A percentile compares a stretch with the other conserved stretches of the same genome.
These are phyloP conservation scores for Pseudonectria foliicola DNA, from an alignment of 2,329 filamentous ascomycete species.

Conservation along the genomic window DNA sequence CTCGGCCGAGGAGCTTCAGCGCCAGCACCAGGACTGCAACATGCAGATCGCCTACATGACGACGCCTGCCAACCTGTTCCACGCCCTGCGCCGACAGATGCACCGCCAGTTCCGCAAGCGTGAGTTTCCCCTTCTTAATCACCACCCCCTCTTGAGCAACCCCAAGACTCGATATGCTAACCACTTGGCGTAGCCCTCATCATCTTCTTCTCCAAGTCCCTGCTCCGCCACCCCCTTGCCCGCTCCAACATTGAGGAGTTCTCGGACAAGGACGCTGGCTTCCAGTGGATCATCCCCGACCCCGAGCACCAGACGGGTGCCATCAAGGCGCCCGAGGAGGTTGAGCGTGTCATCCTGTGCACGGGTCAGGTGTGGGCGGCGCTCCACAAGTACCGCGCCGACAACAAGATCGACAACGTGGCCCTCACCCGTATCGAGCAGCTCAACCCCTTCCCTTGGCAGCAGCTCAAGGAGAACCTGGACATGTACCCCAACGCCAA, in stretches of 20 bases:
- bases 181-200: conserved; percentile 59
- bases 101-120: conserved; percentile 99
- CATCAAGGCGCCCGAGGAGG: conserved; percentile 75
- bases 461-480: conserved; percentile 91
- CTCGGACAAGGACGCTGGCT: conserved; percentile 73
- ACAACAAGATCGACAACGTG: conserved; percentile 80
- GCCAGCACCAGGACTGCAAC: conserved; percentile 99
- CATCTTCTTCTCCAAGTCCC: conserved; percentile 97
- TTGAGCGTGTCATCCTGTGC: conserved; percentile 92
- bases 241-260: conserved; percentile 90
- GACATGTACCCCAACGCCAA: conserved; percentile 96
- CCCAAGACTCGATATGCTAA: conserved; percentile 9
- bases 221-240: conserved; percentile 88
- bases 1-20: conserved; percentile 76
- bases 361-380: conserved; percentile 89
- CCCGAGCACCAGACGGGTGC: conserved; percentile 68
- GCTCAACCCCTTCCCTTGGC: conserved; percentile 98
- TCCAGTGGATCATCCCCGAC: conserved; percentile 94
- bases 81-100: conserved; percentile 93
- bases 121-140: conserved; percentile 44
- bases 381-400: conserved; percentile 82
- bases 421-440: conserved; percentile 96
- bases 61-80: conserved; percentile 92
- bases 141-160: no score
- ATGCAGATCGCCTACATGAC: conserved; percentile 99